These are phyloP conservation scores for Globisporangium nagaii DNA, from an alignment of 352 stramenopile species.

Conservation along the genomic window DNA sequence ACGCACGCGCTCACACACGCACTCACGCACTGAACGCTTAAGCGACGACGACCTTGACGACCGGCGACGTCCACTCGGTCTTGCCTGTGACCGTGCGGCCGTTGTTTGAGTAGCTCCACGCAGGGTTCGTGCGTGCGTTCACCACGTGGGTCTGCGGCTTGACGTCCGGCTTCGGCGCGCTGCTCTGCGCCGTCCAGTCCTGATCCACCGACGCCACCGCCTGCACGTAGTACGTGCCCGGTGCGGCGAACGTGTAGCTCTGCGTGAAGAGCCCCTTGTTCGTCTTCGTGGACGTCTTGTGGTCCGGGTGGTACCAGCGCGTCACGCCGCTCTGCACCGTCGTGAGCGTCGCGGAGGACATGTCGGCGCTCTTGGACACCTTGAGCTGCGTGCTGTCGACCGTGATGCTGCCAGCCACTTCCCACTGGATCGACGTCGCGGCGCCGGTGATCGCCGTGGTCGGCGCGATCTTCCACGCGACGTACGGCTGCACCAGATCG, in stretches of 20 bases:
- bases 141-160: slow-evolving; percentile 68
- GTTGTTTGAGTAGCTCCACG: slow-evolving; percentile 52
- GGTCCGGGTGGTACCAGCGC: slow-evolving; percentile 56
- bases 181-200: slow-evolving; percentile 48
- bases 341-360: slow-evolving; percentile 21
- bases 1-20: background rate
- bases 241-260: slow-evolving; percentile 25
- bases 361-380: slow-evolving; percentile 30
- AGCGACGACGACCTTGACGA: slow-evolving; percentile 4
- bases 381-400: slow-evolving; percentile 56
- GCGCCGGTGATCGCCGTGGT: slow-evolving; percentile 3
- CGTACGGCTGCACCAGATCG: slow-evolving; percentile 92
- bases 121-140: slow-evolving; percentile 58
- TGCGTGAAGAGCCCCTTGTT: slow-evolving; percentile 55
- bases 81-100: slow-evolving; percentile 42
- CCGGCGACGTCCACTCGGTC: slow-evolving; percentile 44
- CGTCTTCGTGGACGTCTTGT: slow-evolving; percentile 16
- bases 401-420: slow-evolving; percentile 47
- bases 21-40: background rate
- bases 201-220: slow-evolving; percentile 58
- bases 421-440: slow-evolving; percentile 37
- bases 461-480: slow-evolving; percentile 43
- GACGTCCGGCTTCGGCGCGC: slow-evolving; percentile 33
- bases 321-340: slow-evolving; percentile 39
- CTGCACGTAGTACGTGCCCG: slow-evolving; percentile 54